Base-by-base conservation (phyloP, 2,329 filamentous ascomycete genomes). In the Aspergillus udagawae region DNA sequence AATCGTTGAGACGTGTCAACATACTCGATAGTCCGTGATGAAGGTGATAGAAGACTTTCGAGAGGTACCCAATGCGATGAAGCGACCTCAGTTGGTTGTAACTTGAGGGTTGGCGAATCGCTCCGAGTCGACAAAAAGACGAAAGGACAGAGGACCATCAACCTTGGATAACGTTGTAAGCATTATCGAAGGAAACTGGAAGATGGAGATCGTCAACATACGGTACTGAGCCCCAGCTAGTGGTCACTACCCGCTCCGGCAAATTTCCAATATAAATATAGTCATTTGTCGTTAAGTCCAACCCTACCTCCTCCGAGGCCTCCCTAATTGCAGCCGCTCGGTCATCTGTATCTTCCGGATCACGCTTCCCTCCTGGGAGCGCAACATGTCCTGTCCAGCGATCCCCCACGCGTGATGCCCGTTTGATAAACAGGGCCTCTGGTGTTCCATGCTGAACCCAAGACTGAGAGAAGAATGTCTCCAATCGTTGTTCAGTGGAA, bases 341-440 rank as follows among this genome's bases (percentile, higher is more conserved):
- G 66, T 89, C 87, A 60, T 85, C 80, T 49, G 73, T 80, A 73
- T 90, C 87, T 58, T 83, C 82, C 0, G 84, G 82, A 62, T 90
- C 87, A 61, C 85, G 75, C 66, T 86, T 86, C 1, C 87, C 87
- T 23, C 87, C 87, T 0, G 87, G 87, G 3, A 89, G 72, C 0
- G 87, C 87, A 56, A 89, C 82, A 75, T 90, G 87, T 3, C 83
- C 82, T 1, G 85, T 88, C 87, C 87, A 90, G 56, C 86, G 78
- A 69, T 90, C 87, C 7, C 86, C 86, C 54, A 80, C 77, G 41
- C 87, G 77, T 3, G 85, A 80, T 2, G 87, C 83, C 49, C 87
- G 78, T 68, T 89, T 90, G 70, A 90, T 90, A 70, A 89, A 89
- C 3, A 89, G 77, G n/a, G 86, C 76, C 69, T 90, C 87, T 0